phyloP scores from a whole-genome alignment of 2,329 filamentous ascomycete species.

The Lachnellula subtilissima region DNA sequence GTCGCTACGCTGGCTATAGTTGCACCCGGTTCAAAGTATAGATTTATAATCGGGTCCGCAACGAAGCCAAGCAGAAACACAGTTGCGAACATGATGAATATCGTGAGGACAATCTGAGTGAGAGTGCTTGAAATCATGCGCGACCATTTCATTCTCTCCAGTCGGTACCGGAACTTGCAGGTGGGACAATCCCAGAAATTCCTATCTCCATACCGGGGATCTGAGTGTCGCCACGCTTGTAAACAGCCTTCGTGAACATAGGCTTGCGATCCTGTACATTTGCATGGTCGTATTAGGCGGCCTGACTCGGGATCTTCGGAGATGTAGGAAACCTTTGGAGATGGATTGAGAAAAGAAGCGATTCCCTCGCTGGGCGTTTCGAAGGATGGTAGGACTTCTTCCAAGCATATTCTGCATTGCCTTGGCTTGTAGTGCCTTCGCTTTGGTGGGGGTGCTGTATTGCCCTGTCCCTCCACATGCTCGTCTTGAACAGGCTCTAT shows the following conservation, averaged over 20 bases:
- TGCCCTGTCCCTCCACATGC: constrained; percentile 14
- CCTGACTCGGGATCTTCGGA: constrained; percentile 70
- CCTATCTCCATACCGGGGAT: constrained; percentile 56
- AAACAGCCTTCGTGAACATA: constrained; percentile 94
- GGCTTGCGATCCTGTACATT: constrained; percentile 87
- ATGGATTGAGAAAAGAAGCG: constrained; percentile 51
- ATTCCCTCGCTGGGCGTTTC: constrained; percentile 48
- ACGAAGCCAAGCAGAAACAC: constrained; percentile 86
- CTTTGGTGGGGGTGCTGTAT: constrained; percentile 25
- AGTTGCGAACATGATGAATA: constrained; percentile 63
- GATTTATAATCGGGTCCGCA: constrained; percentile 84
- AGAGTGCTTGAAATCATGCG: constrained; percentile 61
- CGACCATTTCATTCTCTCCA: constrained; percentile 73
- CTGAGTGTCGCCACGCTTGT: constrained; percentile 72
- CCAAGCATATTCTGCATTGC: constrained; percentile 86
- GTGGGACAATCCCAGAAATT: constrained; percentile 87
- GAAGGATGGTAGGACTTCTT: constrained; percentile 58
- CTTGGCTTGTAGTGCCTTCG: constrained; percentile 60
- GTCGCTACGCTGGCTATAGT: constrained; percentile 46
- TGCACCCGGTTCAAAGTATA: constrained; percentile 76
- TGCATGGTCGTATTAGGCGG: constrained; percentile 81
- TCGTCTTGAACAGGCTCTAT: constrained; percentile 10
- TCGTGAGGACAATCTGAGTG: constrained; percentile 66
- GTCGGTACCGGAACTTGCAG: constrained; percentile 76
- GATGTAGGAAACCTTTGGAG: constrained; percentile 60